Conservation (phyloP, 2,329 filamentous ascomycete species). For the Ophiostoma sp. region DNA sequence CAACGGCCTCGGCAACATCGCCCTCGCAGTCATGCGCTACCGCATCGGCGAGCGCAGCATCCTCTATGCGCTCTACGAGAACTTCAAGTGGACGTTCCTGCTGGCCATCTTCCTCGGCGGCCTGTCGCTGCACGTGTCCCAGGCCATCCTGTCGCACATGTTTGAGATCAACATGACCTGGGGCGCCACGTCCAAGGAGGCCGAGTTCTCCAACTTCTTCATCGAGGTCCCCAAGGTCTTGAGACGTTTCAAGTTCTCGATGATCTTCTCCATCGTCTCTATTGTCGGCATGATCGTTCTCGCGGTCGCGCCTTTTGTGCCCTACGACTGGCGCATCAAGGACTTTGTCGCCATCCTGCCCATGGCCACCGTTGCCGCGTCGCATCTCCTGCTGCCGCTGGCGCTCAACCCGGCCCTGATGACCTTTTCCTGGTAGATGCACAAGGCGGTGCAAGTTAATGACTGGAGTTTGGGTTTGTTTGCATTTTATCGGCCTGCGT, state of each 20-base stretch:
- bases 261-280: conserved; percentile 54
- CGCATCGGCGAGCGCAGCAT: conserved; percentile 60
- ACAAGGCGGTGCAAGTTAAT: background rate
- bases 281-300: conserved; percentile 60
- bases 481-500: background rate
- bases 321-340: conserved; percentile 59
- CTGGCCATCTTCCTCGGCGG: conserved; percentile 79
- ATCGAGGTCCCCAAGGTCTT: conserved; percentile 75
- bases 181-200: conserved; percentile 80
- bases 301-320: conserved; percentile 58
- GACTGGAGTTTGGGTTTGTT: background rate
- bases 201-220: conserved; percentile 76
- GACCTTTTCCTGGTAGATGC: conserved; percentile 66
- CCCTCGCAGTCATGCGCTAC: conserved; percentile 67
- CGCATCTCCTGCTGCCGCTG: conserved; percentile 65
- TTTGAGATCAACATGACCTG: conserved; percentile 81
- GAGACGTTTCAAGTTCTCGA: conserved; percentile 71
- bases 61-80: conserved; percentile 52
- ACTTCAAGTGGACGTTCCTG: conserved; percentile 68
- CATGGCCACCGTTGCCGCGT: conserved; percentile 63
- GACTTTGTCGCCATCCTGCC: conserved; percentile 73
- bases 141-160: conserved; percentile 75
- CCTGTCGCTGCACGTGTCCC: conserved; percentile 71
- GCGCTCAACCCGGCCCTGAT: conserved; percentile 73
- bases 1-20: conserved; percentile 66